These are phyloP conservation scores for Dictyostelium firmibasis DNA, from an alignment of 78 protist genomes.

Conservation along the genomic window DNA sequence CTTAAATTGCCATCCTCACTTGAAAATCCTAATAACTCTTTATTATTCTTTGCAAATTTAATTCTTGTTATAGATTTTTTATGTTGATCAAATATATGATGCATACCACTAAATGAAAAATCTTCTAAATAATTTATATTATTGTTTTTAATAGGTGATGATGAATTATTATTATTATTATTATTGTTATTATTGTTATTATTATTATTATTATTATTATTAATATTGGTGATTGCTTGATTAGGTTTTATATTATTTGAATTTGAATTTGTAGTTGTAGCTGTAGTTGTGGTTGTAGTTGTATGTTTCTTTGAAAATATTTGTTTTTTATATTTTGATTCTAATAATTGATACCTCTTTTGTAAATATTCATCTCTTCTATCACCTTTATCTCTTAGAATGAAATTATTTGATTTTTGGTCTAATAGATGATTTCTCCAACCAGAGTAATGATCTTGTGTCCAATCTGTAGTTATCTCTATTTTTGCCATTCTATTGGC, in stretches of 20 bases:
- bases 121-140: slow-evolving; percentile 1
- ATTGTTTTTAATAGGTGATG: too few relatives aligned
- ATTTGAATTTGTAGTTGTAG: too few relatives aligned
- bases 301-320: background rate
- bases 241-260: too few relatives aligned
- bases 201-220: background rate
- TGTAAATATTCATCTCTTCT: slow-evolving; percentile 73
- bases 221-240: background rate
- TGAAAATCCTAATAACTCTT: slow-evolving; percentile 55
- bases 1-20: slow-evolving; percentile 28
- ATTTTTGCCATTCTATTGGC: slow-evolving; percentile 16
- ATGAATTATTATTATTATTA: too few relatives aligned
- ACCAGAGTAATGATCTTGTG: background rate
- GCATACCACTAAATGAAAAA: slow-evolving; percentile 73
- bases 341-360: slow-evolving; percentile 31
- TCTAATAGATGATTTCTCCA: slow-evolving; percentile 6
- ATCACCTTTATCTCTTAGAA: slow-evolving; percentile 31
- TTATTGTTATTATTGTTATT: too few relatives aligned
- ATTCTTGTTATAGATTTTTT: slow-evolving; percentile 46
- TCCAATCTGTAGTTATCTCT: slow-evolving; percentile 67
- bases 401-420: slow-evolving; percentile 35
- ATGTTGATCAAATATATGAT: slow-evolving; percentile 70
- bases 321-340: slow-evolving; percentile 32
- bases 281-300: too few relatives aligned
- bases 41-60: slow-evolving; percentile 51